A percentile compares a stretch with the other conserved stretches of the same genome.
Evolutionary conservation across 2,329 filamentous ascomycete species (phyloP).

Genomic region (Aureobasidium lini): DNA sequence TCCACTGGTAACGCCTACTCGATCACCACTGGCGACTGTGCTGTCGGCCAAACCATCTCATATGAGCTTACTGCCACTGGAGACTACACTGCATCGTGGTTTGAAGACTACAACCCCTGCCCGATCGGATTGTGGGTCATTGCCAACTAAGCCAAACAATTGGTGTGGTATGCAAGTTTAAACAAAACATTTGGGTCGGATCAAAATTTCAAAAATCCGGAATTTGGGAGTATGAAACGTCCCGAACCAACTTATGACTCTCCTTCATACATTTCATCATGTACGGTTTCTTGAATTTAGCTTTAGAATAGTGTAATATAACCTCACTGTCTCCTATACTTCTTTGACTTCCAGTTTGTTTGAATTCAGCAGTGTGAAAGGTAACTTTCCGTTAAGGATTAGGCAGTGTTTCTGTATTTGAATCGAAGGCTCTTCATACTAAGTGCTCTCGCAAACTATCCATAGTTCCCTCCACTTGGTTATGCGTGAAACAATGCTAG

Average conservation of each 20-base stretch:
- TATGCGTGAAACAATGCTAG: no score
- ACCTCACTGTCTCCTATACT: not conserved
- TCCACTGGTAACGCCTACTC: conserved; percentile 24
- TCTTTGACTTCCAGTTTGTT: no score
- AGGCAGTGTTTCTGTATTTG: no score
- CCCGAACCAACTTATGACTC: conserved; percentile 5
- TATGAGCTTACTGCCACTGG: conserved; percentile 20
- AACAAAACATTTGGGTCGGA: not conserved
- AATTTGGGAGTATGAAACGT: not conserved
- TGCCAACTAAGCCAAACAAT: not conserved
- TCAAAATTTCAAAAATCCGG: not conserved
- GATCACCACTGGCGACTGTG: conserved; percentile 21
- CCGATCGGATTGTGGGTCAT: conserved; percentile 15
- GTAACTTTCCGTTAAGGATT: no score
- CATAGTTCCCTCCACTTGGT: no score
- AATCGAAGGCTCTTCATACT: no score
- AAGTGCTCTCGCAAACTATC: no score
- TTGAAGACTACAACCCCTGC: conserved; percentile 19
- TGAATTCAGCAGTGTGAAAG: no score
- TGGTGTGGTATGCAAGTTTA: not conserved
- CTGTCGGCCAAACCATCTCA: conserved; percentile 21
- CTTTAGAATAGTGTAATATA: not conserved
- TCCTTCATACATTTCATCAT: not conserved
- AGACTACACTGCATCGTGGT: no score
- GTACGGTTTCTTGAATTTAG: not conserved